phyloP scores from a whole-genome alignment of 2,329 filamentous ascomycete genomes.

The Amylocarpus encephaloides region DNA sequence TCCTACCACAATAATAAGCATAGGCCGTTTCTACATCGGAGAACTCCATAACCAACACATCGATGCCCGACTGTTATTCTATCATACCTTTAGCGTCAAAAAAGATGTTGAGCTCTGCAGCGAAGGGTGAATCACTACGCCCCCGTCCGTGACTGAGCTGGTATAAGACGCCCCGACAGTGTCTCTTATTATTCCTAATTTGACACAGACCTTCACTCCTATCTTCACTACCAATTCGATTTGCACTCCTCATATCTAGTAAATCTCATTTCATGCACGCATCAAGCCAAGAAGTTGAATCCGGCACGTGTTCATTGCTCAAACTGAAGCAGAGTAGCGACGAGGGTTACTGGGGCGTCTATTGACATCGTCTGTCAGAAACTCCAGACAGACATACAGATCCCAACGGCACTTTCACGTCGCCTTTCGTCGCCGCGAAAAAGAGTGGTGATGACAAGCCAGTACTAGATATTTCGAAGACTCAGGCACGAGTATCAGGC shows the following conservation, averaged over 20 bases:
- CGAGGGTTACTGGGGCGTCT: constrained; percentile 20
- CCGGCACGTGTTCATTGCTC: constrained; percentile 12
- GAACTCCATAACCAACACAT: no score
- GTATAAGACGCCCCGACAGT: no score
- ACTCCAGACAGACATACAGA: constrained; percentile 14
- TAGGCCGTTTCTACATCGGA: no score
- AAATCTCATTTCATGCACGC: constrained; percentile 16
- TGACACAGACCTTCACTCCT: background rate
- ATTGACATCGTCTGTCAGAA: constrained; percentile 15
- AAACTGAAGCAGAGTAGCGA: constrained; percentile 11
- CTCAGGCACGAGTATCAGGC: background rate
- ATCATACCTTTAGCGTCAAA: no score
- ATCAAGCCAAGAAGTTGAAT: constrained; percentile 12
- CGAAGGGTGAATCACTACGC: no score
- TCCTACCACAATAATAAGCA: no score
- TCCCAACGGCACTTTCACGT: constrained; percentile 13
- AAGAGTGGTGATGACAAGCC: constrained; percentile 5
- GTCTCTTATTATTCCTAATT: no score
- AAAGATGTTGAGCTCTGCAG: no score
- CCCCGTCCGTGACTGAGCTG: no score
- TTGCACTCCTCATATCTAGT: background rate
- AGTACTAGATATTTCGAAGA: constrained; percentile 6
- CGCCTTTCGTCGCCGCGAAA: constrained; percentile 7
- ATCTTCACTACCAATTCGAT: background rate
- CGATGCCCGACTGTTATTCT: no score